Conservation (phyloP, 768 basidiomycete species). For the Asterophora lycoperdoides region DNA sequence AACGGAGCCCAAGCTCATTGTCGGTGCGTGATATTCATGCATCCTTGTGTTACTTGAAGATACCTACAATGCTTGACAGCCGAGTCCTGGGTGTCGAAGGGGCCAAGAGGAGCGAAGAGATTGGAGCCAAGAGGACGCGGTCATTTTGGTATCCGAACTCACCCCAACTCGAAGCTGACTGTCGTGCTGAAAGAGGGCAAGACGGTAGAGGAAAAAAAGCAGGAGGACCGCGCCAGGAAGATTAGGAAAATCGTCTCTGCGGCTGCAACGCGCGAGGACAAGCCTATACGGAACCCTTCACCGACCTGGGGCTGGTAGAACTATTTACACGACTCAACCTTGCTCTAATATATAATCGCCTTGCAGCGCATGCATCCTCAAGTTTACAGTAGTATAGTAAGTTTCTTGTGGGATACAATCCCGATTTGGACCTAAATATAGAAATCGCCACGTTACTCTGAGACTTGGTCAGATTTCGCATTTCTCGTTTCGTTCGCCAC, state of each 20-base stretch:
- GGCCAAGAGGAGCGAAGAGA: constrained; percentile 54
- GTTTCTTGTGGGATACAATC: background rate
- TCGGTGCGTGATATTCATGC: constrained; percentile 55
- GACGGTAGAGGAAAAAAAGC: constrained; percentile 64
- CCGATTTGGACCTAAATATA: constrained; percentile 20
- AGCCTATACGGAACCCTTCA: constrained; percentile 68
- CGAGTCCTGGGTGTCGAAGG: constrained; percentile 94
- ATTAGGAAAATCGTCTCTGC: constrained; percentile 79
- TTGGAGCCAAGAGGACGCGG: constrained; percentile 84
- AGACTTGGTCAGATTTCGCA: constrained; percentile 25
- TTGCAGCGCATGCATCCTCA: background rate
- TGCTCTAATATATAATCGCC: constrained; percentile 10
- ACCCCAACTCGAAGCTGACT: constrained; percentile 69
- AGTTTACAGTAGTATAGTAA: background rate
- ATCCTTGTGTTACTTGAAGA: background rate
- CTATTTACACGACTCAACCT: constrained; percentile 4
- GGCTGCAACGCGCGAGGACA: constrained; percentile 73
- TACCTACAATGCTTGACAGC: constrained; percentile 40
- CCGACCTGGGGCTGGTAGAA: constrained; percentile 77
- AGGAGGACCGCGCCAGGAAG: constrained; percentile 59
- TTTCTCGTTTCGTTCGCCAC: constrained; percentile 19
- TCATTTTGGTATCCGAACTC: constrained; percentile 70
- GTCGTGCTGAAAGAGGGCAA: constrained; percentile 81
- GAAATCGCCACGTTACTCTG: constrained; percentile 28
- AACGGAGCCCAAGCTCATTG: constrained; percentile 65